phyloP scores from a whole-genome alignment of 768 basidiomycete species.

The Ramaria sp. region DNA sequence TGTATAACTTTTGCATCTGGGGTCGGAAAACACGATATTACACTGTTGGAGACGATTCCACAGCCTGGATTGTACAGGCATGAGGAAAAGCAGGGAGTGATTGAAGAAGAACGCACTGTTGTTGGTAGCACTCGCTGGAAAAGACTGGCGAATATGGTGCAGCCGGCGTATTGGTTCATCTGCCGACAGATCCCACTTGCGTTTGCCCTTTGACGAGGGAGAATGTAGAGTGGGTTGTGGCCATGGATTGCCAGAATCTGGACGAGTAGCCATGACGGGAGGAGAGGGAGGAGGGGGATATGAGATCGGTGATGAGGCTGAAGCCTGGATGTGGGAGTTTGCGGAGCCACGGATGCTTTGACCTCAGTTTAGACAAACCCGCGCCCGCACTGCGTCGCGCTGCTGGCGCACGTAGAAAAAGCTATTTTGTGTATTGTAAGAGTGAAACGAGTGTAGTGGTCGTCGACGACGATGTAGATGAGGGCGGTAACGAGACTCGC shows the following conservation, averaged over 20 bases:
- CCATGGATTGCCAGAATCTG: constrained; percentile 1
- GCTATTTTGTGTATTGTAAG: background rate
- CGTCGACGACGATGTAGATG: background rate
- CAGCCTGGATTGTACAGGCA: constrained; percentile 12
- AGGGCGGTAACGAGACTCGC: background rate
- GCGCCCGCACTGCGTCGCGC: constrained; percentile 1
- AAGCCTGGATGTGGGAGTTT: constrained; percentile 5
- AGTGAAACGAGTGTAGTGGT: background rate
- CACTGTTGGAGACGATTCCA: constrained; percentile 42
- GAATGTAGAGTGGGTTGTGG: background rate
- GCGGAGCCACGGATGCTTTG: background rate
- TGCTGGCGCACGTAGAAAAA: background rate
- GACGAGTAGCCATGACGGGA: constrained; percentile 5
- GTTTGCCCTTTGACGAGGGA: background rate
- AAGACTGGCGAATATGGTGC: background rate
- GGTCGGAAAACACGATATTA: constrained; percentile 71
- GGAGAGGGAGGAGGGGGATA: background rate
- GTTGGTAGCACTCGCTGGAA: background rate
- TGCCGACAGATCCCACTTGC: background rate
- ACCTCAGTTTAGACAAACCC: background rate
- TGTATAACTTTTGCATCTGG: constrained; percentile 49
- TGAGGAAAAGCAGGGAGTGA: background rate
- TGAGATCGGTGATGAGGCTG: background rate
- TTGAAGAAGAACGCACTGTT: background rate
- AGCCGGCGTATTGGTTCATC: background rate